Percentiles rank a stretch among this genome's conserved stretches.
phyloP scores from a whole-genome alignment of 345 rosid genomes.

The Salix caprea region DNA sequence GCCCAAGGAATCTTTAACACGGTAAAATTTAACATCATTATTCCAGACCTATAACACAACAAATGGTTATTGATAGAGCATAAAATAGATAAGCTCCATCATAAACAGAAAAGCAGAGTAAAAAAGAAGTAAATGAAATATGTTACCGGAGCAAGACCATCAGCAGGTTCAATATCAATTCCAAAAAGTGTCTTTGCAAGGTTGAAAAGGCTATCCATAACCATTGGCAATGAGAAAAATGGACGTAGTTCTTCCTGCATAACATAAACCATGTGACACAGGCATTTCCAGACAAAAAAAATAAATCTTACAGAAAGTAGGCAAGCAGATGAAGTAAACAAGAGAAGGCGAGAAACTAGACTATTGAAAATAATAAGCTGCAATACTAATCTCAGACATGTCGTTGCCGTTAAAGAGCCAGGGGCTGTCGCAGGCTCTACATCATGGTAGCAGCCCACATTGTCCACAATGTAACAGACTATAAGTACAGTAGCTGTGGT shows the following conservation, averaged over 20 bases:
- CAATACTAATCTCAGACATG: neutral
- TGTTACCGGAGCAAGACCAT: conserved; percentile 85
- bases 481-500: too few species aligned
- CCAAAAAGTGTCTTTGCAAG: conserved; percentile 72
- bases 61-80: conserved; percentile 11
- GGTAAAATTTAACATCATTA: conserved; percentile 70
- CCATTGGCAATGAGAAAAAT: conserved; percentile 84
- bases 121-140: conserved; percentile 8
- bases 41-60: conserved; percentile 72
- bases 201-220: conserved; percentile 75
- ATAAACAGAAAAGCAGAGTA: neutral
- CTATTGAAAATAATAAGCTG: neutral
- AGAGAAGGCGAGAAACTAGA: neutral
- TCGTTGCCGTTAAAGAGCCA: too few species aligned
- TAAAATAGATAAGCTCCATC: conserved; percentile 8
- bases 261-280: neutral
- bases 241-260: conserved; percentile 87
- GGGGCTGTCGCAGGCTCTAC: too few species aligned
- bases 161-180: conserved; percentile 72
- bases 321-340: neutral
- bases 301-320: neutral
- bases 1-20: conserved; percentile 78
- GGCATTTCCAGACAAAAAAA: neutral
- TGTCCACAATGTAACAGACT: too few species aligned
- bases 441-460: too few species aligned